A percentile compares a stretch with the other conserved stretches of the same genome.
Evolutionary conservation across 495 filamentous ascomycete genomes (phyloP).

Genomic region (Staphylotrichum longicolle): DNA sequence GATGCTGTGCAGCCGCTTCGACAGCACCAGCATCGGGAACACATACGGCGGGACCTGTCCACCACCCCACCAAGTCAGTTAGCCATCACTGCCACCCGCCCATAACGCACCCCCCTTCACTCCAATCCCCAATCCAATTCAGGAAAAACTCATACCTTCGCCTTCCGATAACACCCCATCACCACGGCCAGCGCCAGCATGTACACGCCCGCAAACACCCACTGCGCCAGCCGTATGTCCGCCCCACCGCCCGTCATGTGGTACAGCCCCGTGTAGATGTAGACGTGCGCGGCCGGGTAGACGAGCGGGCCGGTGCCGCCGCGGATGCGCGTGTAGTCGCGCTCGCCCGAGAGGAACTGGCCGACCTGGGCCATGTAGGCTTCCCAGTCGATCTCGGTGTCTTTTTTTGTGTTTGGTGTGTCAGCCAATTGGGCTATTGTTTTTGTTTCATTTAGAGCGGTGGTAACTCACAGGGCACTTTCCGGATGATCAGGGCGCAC

Average conservation of each 20-base stretch:
- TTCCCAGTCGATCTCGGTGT: conserved; percentile 97
- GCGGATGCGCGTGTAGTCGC: conserved; percentile 80
- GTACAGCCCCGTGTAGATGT: conserved; percentile 80
- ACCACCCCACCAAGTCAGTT: conserved; percentile 5
- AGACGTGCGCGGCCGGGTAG: conserved; percentile 91
- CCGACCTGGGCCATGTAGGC: conserved; percentile 94
- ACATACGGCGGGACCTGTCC: conserved; percentile 78
- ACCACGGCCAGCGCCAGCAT: conserved; percentile 70
- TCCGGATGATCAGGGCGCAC: conserved; percentile 73
- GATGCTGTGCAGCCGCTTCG: conserved; percentile 90
- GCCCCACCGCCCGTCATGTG: conserved; percentile 70
- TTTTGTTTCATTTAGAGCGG: background rate
- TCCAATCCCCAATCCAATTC: no score
- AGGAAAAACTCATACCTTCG: conserved; percentile 50
- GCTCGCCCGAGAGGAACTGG: conserved; percentile 77
- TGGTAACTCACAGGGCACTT: conserved; percentile 66
- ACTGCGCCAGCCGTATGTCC: conserved; percentile 76
- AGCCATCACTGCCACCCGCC: background rate
- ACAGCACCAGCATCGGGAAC: conserved; percentile 81
- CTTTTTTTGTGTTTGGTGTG: conserved; percentile 45
- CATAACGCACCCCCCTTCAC: no score
- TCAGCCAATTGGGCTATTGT: no score
- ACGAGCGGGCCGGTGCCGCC: conserved; percentile 91
- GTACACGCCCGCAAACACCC: conserved; percentile 76
- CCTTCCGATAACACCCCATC: conserved; percentile 75